Evolutionary conservation across 306 rosid genomes (phyloP), one percentile per base, ranked within the genome.

Genomic region (Vicia faba): DNA sequence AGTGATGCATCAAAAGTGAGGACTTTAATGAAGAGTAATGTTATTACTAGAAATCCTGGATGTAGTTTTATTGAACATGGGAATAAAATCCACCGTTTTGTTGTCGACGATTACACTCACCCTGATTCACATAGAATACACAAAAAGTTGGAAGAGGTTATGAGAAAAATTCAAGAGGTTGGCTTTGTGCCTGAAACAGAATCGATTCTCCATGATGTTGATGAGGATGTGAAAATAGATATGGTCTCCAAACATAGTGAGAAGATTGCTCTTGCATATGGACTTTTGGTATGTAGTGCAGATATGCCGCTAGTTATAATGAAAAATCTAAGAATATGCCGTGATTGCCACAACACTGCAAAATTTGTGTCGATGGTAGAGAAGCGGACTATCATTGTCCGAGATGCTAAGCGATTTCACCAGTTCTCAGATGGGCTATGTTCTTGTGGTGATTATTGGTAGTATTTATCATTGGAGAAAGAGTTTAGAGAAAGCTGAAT

Each of bases 201-300:
- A 39, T 79, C 73, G 60, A 72, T 85, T 75, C 81, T 82, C 8
- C 97, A 85, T 56, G 85, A 87, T 75, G 92, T 87, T 70, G 86
- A 75, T 40, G 87, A 84, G 61, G 87, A 78, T 13, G 84, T 84
- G 76, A 88, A 86, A 81, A 78, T 60, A 70, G 82, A 80, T 71
- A 83, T 86, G 95, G 55, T 91, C 62, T 81, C 74, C 70, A 81
- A 84, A 74, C 95, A 91, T 44, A 86, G 92, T 75, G 92, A 88
- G 78, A 91, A 91, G 84, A 78, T 87, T 76, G 95, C 97, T 43
- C 82, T 88, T 63, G 95, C 96, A 23, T 91, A 82, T 57, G 97
- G 89, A 64, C 86, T 91, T 78, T 70, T 83, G 85, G 89, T 84
- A 67, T 63, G 73, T 38, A 53, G 45, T 20, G 50, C 67, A 63